These are phyloP conservation scores for Globisporangium spinosum DNA, from an alignment of 352 stramenopile genomes.

Conservation along the genomic window DNA sequence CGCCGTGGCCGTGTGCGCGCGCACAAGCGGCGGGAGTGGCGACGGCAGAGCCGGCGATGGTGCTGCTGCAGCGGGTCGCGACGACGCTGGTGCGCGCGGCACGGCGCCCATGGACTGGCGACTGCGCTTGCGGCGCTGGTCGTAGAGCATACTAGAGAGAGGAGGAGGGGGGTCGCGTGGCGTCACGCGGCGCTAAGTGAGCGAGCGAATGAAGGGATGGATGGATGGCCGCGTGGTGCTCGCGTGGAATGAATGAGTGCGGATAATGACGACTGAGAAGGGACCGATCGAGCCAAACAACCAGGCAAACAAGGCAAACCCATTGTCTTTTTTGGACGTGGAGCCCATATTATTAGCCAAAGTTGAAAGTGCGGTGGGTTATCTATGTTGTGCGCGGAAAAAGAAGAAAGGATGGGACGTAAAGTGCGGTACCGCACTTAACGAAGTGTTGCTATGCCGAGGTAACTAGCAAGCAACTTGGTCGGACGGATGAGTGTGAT, in stretches of 20 bases:
- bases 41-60: neutral
- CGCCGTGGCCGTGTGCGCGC: neutral
- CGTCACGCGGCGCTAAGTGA: neutral
- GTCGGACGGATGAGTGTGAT: neutral
- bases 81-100: neutral
- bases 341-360: neutral
- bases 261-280: neutral
- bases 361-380: no score
- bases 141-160: slow-evolving; percentile 7
- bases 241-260: neutral
- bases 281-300: neutral
- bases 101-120: neutral
- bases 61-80: neutral
- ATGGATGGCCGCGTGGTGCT: neutral
- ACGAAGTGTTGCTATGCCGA: neutral
- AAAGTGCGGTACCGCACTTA: neutral
- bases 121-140: slow-evolving; percentile 5
- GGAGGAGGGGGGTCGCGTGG: neutral
- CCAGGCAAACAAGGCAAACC: no score
- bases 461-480: neutral
- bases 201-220: neutral
- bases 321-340: neutral
- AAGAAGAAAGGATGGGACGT: neutral
- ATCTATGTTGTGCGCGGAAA: neutral
- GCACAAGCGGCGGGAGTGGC: neutral